Base-by-base conservation (phyloP, 495 filamentous ascomycete genomes). In the Physcia stellaris region DNA sequence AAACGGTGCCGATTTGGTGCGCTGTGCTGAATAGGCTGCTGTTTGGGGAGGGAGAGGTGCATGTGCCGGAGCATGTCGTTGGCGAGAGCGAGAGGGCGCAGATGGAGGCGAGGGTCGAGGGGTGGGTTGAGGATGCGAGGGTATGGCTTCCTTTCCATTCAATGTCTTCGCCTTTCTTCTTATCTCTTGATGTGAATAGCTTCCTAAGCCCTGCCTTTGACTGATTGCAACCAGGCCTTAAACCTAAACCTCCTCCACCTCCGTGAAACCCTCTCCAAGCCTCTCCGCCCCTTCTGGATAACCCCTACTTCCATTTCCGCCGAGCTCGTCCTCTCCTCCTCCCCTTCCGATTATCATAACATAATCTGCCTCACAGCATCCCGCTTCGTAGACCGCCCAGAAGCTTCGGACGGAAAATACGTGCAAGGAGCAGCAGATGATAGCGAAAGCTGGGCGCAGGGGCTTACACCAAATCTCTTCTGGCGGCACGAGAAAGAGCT, bases 381-480 rank as follows among this genome's bases (percentile, higher is more conserved):
- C 0, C 66, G 75, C 24, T 66, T 79, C 9, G 71, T 83, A 0
- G 59, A 56, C 11, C 77, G 75, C 4, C 70, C 68, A 0, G 81
- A 85, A 50, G 66, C 75, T 38, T 75, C 72, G 21, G 71, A 72
- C 44, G 74, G 73, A 3, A 81, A 78, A 19, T 98, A 98, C 52
- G 83, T 98, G 44, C 90, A 95, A 57, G 90, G 90, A 18, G 86
- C 87, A 10, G 88, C 79, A 4, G 88, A 96, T 59, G 88, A 96
- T 51, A 83, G 77, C 15, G 88, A 96, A 59, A 78, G 75, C 27
- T 98, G 90, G 90, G 77, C 84, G 24, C 59, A 70, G 28, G 80
- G 82, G 1, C 60, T 95, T 9, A 88, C 80, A 6, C 71, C 88
- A 7, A 57, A 55, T 2, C 43, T 86, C 3, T 96, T 93, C 56